phyloP scores from a whole-genome alignment of 371 early-diverging fungal genomes.

The Dinochytrium kinnereticum region DNA sequence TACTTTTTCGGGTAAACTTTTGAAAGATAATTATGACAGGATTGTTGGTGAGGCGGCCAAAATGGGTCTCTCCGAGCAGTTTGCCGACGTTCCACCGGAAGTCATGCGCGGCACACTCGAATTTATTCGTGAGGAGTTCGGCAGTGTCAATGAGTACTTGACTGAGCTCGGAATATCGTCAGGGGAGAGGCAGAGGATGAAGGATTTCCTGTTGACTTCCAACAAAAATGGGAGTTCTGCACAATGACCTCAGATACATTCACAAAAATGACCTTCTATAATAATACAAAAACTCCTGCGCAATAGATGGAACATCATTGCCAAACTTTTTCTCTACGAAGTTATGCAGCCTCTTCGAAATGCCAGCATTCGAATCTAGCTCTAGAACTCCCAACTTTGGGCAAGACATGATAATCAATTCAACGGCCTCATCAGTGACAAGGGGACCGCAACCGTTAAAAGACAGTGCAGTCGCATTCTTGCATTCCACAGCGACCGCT shows the following conservation, averaged over 20 bases:
- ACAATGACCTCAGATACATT: not conserved
- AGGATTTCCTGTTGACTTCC: not conserved
- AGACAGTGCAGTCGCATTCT: not conserved
- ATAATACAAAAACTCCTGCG: conserved; percentile 21
- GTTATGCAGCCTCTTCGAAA: conserved; percentile 3
- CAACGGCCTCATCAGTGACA: conserved; percentile 16
- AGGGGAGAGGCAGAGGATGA: not conserved
- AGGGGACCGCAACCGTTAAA: conserved; percentile 25
- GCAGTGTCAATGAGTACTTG: conserved; percentile 34
- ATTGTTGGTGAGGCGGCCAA: conserved; percentile 37
- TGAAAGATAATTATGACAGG: conserved; percentile 24
- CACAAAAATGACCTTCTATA: not conserved
- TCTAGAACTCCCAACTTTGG: conserved; percentile 17
- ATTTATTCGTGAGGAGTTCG: conserved; percentile 36
- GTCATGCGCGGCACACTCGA: conserved; percentile 31
- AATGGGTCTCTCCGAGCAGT: conserved; percentile 28
- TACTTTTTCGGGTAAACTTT: conserved; percentile 51
- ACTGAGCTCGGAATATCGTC: conserved; percentile 15
- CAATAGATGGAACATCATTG: conserved; percentile 23
- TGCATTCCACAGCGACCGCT: conserved; percentile 10
- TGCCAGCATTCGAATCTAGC: conserved; percentile 19
- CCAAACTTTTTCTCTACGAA: conserved; percentile 16
- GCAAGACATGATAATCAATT: conserved; percentile 16
- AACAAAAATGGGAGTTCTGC: not conserved
- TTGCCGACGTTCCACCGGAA: conserved; percentile 18